Conservation (phyloP, 1,139 yeast genomes). For the Scheffersomyces cryptocercus region DNA sequence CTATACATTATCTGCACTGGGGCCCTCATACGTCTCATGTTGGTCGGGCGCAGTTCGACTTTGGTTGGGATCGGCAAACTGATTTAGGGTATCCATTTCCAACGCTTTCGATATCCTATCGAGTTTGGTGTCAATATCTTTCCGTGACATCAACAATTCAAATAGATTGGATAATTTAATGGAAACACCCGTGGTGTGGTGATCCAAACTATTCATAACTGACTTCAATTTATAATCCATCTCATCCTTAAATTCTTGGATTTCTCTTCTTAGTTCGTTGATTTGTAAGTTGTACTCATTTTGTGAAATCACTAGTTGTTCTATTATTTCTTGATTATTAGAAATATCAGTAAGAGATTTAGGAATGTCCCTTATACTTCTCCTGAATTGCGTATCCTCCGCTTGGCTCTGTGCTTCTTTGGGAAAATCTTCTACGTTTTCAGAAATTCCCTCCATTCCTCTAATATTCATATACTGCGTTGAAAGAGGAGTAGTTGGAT, state of each 20-base stretch:
- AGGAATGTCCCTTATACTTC: not conserved
- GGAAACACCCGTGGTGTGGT: constrained; percentile 8
- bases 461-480: too few relatives aligned
- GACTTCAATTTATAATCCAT: constrained; percentile 8
- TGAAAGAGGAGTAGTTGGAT: too few relatives aligned
- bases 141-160: constrained; percentile 1
- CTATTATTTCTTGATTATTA: constrained; percentile 3
- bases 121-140: not conserved
- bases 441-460: too few relatives aligned
- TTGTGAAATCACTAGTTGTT: constrained; percentile 8
- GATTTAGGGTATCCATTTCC: not conserved
- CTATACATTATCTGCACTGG: too few relatives aligned
- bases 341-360: not conserved
- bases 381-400: not conserved
- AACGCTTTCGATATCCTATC: not conserved
- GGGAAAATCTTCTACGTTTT: too few relatives aligned
- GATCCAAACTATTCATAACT: constrained; percentile 5
- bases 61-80: too few relatives aligned
- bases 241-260: constrained; percentile 8
- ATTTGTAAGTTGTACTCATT: constrained; percentile 7
- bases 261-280: constrained; percentile 7
- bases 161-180: constrained; percentile 7
- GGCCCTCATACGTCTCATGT: too few relatives aligned
- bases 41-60: too few relatives aligned
- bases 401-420: too few relatives aligned